These are phyloP conservation scores for Pseudopyrenochaeta lycopersici DNA, from an alignment of 2,329 filamentous ascomycete genomes.

Conservation along the genomic window DNA sequence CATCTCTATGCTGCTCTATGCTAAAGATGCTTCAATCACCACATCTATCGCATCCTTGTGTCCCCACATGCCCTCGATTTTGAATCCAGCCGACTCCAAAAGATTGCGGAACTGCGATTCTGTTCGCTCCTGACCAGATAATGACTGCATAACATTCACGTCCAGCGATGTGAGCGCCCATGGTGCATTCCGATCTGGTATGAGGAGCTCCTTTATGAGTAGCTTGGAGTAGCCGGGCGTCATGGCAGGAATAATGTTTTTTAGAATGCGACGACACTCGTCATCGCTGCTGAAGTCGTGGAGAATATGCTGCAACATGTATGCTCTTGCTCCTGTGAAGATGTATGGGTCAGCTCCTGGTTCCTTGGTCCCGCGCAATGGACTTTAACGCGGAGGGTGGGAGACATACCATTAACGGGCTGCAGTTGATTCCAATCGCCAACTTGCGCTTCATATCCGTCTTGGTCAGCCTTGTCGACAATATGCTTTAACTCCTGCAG, in stretches of 20 bases:
- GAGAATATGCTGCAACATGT: constrained; percentile 13
- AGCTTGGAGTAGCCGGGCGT: constrained; percentile 14
- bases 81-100: constrained; percentile 9
- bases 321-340: constrained; percentile 9
- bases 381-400: background rate
- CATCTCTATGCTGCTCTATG: background rate
- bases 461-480: constrained; percentile 7
- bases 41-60: constrained; percentile 9
- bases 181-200: constrained; percentile 11
- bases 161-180: constrained; percentile 14
- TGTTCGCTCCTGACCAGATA: constrained; percentile 9
- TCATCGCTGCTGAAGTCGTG: constrained; percentile 12
- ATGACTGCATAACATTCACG: constrained; percentile 13
- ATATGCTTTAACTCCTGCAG: constrained; percentile 22
- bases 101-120: constrained; percentile 10
- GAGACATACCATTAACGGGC: constrained; percentile 6
- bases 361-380: background rate
- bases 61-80: constrained; percentile 9
- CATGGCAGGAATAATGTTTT: constrained; percentile 17
- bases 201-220: constrained; percentile 14
- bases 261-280: constrained; percentile 10
- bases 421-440: constrained; percentile 11
- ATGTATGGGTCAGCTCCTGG: background rate
- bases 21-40: constrained; percentile 8
- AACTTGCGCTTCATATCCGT: constrained; percentile 13